These are phyloP conservation scores for Fagus crenata DNA, from an alignment of 306 rosid species.

Conservation along the genomic window DNA sequence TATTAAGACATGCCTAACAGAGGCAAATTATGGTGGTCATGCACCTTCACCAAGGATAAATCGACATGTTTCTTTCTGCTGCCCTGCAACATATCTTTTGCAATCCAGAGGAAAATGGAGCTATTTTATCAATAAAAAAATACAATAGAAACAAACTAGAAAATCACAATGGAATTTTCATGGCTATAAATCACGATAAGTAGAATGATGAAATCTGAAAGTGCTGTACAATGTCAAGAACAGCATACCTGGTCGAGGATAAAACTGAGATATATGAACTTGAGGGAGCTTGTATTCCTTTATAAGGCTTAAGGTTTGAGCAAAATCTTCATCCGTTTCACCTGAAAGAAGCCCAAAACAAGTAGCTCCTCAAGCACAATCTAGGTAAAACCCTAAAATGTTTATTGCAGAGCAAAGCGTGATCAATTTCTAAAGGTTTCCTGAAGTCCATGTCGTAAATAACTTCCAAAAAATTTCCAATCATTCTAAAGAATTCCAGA, in stretches of 20 bases:
- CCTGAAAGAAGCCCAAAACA: conserved; percentile 57
- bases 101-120: background rate
- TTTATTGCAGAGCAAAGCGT: background rate
- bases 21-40: background rate
- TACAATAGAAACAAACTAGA: background rate
- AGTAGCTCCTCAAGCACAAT: conserved; percentile 9
- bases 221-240: background rate
- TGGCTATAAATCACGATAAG: background rate
- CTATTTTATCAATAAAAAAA: background rate
- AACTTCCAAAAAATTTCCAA: background rate
- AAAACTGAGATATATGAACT: conserved; percentile 97
- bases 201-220: background rate
- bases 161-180: background rate
- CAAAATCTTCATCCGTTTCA: conserved; percentile 90
- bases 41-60: background rate
- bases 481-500: background rate
- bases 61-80: background rate
- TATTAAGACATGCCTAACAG: no score
- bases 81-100: background rate
- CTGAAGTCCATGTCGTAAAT: background rate
- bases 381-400: background rate
- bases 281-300: conserved; percentile 77
- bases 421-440: background rate
- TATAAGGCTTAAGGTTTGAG: conserved; percentile 70
- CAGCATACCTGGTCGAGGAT: conserved; percentile 88